Conservation (phyloP, 805 yeast species). For the Brettanomyces bruxellensis region DNA sequence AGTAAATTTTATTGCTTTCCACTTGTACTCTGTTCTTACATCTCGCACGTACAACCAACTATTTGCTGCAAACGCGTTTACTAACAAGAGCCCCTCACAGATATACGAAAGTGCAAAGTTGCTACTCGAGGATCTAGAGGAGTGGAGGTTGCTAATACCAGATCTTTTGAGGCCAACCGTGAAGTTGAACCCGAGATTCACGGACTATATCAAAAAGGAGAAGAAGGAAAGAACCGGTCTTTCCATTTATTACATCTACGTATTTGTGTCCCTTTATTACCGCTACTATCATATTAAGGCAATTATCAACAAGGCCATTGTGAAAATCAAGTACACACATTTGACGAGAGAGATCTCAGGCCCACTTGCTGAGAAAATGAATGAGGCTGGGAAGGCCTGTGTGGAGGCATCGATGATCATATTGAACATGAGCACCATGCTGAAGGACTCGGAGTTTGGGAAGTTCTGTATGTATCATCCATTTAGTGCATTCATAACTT, state of each 20-base stretch:
- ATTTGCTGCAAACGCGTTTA: conserved; percentile 21
- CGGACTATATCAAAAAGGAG: conserved; percentile 4
- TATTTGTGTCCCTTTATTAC: conserved; percentile 12
- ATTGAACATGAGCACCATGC: conserved; percentile 10
- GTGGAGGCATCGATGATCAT: conserved; percentile 21
- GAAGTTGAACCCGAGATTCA: conserved; percentile 3
- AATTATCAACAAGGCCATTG: conserved; percentile 18
- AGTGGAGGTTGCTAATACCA: conserved; percentile 22
- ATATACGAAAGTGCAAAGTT: conserved; percentile 6
- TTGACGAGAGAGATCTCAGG: not conserved
- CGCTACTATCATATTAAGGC: conserved; percentile 20
- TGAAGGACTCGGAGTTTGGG: conserved; percentile 9
- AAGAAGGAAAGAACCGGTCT: conserved; percentile 2
- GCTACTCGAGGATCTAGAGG: conserved; percentile 17
- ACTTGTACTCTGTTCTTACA: conserved; percentile 15
- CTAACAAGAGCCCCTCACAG: conserved; percentile 10
- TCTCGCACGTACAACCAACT: conserved; percentile 19
- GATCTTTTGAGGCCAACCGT: conserved; percentile 14
- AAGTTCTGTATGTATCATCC: conserved; percentile 21
- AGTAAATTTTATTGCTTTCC: conserved; percentile 1
- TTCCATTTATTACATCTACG: conserved; percentile 5
- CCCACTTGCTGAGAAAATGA: not conserved
- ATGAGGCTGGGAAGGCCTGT: conserved; percentile 8
- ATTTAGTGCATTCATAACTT: conserved; percentile 22
- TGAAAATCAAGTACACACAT: conserved; percentile 6